Percentiles rank a stretch among this genome's conserved stretches.
Conservation (phyloP, 1,284 basidiomycete species). For the Rhizopogon hawkerae region DNA sequence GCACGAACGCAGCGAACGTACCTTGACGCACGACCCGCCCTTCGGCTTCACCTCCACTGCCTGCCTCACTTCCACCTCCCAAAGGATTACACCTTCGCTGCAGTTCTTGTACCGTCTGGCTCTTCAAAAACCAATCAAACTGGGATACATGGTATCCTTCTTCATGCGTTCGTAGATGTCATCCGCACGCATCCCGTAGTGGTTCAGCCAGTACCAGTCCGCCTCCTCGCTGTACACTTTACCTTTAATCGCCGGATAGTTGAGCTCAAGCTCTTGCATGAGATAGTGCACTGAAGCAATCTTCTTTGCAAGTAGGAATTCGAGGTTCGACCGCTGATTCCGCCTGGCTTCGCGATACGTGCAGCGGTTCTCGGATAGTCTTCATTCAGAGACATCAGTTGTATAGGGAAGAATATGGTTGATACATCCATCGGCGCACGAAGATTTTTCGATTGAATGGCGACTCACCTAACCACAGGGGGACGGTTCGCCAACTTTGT, state of each 20-base stretch:
- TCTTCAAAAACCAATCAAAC: slow-evolving; percentile 99
- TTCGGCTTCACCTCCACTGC: slow-evolving; percentile 62
- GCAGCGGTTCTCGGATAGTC: slow-evolving; percentile 78
- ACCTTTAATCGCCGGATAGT: slow-evolving; percentile 91
- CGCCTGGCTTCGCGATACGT: slow-evolving; percentile 78
- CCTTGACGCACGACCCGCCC: slow-evolving; percentile 51
- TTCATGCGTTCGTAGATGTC: slow-evolving; percentile 96
- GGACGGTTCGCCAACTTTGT: slow-evolving; percentile 31
- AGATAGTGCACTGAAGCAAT: slow-evolving; percentile 77
- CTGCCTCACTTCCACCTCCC: slow-evolving; percentile 60
- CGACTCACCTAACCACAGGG: slow-evolving; percentile 51
- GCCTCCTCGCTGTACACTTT: slow-evolving; percentile 97
- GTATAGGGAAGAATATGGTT: neutral
- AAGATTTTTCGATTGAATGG: neutral
- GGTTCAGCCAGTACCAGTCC: slow-evolving; percentile 86
- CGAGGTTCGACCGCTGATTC: slow-evolving; percentile 79
- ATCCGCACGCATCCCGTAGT: slow-evolving; percentile 88
- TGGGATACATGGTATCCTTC: slow-evolving; percentile 95
- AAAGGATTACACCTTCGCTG: slow-evolving; percentile 86
- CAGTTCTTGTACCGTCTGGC: slow-evolving; percentile 85
- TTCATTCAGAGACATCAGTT: slow-evolving; percentile 18
- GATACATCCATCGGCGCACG: slow-evolving; percentile 1
- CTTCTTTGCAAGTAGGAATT: slow-evolving; percentile 70
- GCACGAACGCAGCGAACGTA: slow-evolving; percentile 22
- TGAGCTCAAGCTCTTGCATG: slow-evolving; percentile 91